Percentiles rank a stretch among this genome's conserved stretches.
phyloP scores from a whole-genome alignment of 1,139 yeast genomes.

The Pichia kudriavzevii region DNA sequence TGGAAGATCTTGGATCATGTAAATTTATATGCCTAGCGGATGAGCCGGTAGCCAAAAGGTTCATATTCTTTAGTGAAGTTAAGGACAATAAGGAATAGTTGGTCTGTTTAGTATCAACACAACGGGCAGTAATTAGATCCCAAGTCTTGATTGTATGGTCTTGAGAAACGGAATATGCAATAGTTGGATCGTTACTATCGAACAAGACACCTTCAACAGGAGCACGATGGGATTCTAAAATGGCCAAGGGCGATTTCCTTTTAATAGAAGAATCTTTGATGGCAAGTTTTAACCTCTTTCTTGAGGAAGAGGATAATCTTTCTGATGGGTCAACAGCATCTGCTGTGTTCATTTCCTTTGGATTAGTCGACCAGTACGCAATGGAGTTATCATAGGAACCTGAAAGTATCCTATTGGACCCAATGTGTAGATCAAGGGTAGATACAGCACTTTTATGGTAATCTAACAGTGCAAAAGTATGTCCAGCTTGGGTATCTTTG shows the following conservation, averaged over 20 bases:
- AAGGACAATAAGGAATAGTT: conserved; percentile 80
- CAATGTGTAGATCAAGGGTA: conserved; percentile 53
- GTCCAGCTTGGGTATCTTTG: conserved; percentile 58
- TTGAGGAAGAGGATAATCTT: conserved; percentile 65
- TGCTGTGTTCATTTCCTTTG: conserved; percentile 74
- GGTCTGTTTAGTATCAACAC: conserved; percentile 82
- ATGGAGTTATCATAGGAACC: conserved; percentile 79
- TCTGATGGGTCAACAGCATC: conserved; percentile 40
- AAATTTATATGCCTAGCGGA: conserved; percentile 91
- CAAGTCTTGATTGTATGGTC: conserved; percentile 94
- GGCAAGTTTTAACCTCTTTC: conserved; percentile 80
- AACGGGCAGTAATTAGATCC: conserved; percentile 81
- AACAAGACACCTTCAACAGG: conserved; percentile 84
- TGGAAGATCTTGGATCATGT: conserved; percentile 77
- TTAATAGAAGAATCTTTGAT: conserved; percentile 68
- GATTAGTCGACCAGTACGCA: conserved; percentile 82
- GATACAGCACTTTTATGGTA: conserved; percentile 89
- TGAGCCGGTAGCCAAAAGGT: conserved; percentile 83
- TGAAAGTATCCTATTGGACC: conserved; percentile 58
- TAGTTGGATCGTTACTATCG: conserved; percentile 64
- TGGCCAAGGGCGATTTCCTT: conserved; percentile 72
- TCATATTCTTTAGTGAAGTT: conserved; percentile 54
- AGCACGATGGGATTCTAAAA: conserved; percentile 72
- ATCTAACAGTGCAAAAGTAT: conserved; percentile 73
- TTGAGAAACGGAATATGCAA: conserved; percentile 89